A percentile compares a stretch with the other conserved stretches of the same genome.
phyloP scores from a whole-genome alignment of 331 rosid genomes.

The Cucumis variabilis region DNA sequence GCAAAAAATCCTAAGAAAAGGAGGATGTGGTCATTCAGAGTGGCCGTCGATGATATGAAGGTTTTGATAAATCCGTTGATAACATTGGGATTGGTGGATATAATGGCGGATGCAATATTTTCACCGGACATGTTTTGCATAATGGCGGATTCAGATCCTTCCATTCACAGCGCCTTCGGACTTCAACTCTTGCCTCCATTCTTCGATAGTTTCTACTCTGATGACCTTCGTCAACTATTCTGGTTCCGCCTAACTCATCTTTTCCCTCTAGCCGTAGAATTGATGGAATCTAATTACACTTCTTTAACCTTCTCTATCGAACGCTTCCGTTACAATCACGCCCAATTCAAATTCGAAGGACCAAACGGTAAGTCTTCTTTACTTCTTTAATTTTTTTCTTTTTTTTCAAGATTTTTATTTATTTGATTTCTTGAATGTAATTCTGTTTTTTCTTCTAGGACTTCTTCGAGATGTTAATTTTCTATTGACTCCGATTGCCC shows the following conservation, averaged over 20 bases:
- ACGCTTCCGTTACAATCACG: too few species aligned
- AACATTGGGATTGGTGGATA: too few species aligned
- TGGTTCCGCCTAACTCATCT: not conserved
- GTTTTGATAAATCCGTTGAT: too few species aligned
- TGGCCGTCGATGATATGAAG: too few species aligned
- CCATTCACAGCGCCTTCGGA: not conserved
- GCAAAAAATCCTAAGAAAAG: too few species aligned
- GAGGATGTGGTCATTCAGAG: too few species aligned
- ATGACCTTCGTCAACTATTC: not conserved
- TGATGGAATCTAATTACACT: not conserved
- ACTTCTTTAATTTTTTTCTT: too few species aligned
- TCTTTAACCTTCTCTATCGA: not conserved
- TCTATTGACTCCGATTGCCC: not conserved
- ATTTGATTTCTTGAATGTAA: too few species aligned
- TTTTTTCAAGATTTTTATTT: too few species aligned
- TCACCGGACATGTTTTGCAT: not conserved
- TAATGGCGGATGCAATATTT: not conserved
- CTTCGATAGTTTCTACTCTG: not conserved
- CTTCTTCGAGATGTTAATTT: not conserved
- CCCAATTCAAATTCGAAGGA: not conserved
- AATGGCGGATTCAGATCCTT: not conserved
- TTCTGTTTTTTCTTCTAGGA: not conserved
- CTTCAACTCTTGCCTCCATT: not conserved
- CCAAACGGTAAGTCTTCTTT: not conserved
- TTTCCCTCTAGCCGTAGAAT: not conserved